Conservation (phyloP, 2,329 filamentous ascomycete genomes). For the Aspergillus chevalieri region DNA sequence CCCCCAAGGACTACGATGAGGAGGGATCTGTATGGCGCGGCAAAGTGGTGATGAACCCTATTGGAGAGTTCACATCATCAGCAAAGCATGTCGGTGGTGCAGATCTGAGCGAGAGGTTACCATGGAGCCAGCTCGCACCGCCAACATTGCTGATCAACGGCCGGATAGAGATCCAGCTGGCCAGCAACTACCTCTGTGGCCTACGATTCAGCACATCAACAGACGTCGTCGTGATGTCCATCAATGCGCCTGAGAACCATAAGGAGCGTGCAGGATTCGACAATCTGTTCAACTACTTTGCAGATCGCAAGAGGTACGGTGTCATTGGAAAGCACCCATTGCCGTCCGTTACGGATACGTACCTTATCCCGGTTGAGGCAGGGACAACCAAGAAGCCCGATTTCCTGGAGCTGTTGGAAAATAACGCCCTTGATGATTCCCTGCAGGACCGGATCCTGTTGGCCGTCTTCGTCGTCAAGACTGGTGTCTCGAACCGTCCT, state of each 20-base stretch:
- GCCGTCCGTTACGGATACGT: constrained; percentile 78
- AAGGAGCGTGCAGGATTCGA: constrained; percentile 60
- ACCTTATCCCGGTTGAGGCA: constrained; percentile 76
- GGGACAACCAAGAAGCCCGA: constrained; percentile 66
- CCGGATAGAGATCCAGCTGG: constrained; percentile 71
- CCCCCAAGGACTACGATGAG: constrained; percentile 65
- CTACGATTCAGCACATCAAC: constrained; percentile 74
- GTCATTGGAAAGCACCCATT: constrained; percentile 72
- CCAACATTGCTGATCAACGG: constrained; percentile 57
- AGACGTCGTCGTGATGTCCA: constrained; percentile 73
- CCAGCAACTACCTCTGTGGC: constrained; percentile 85
- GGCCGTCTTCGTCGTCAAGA: constrained; percentile 76
- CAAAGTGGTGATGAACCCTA: constrained; percentile 65
- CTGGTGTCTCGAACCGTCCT: constrained; percentile 41
- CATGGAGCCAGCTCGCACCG: constrained; percentile 73
- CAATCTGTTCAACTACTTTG: constrained; percentile 81
- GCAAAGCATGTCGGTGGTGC: constrained; percentile 81
- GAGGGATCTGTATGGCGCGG: constrained; percentile 76
- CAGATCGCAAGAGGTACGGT: constrained; percentile 73
- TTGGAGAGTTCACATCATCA: constrained; percentile 68
- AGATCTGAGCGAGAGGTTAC: constrained; percentile 60
- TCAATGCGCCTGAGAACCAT: constrained; percentile 57
- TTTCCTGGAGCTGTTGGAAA: constrained; percentile 81
- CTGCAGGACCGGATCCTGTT: constrained; percentile 72
- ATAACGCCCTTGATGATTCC: constrained; percentile 68